These are phyloP conservation scores for Besnoitia besnoiti DNA, from an alignment of 169 alveolate species.

Conservation along the genomic window DNA sequence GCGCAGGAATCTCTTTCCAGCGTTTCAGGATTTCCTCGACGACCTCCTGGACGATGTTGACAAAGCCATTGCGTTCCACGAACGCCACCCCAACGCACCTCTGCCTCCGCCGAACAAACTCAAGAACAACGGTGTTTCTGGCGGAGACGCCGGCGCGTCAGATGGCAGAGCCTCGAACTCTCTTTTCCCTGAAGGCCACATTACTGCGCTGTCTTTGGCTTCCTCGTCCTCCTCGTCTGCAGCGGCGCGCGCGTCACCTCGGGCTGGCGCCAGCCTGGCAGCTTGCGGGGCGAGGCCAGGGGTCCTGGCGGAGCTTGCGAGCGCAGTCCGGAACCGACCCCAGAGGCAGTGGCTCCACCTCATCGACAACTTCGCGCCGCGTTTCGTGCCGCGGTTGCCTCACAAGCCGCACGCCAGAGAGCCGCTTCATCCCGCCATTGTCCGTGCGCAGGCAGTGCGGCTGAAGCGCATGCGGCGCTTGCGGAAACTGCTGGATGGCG, in stretches of 20 bases:
- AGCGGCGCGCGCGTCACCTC: not conserved
- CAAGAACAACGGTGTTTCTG: not conserved
- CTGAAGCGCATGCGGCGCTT: constrained; percentile 66
- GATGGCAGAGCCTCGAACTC: not conserved
- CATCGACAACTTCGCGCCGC: constrained; percentile 80
- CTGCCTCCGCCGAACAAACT: not conserved
- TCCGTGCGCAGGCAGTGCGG: constrained; percentile 70
- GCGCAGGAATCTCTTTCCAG: constrained; percentile 16
- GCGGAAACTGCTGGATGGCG: constrained; percentile 52
- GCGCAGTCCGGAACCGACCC: constrained; percentile 54
- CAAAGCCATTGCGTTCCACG: constrained; percentile 34
- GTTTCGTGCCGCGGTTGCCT: constrained; percentile 81
- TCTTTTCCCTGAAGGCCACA: constrained; percentile 2
- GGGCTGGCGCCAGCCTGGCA: not conserved
- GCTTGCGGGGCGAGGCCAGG: not conserved
- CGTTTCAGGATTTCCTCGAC: constrained; percentile 46
- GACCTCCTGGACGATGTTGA: constrained; percentile 65
- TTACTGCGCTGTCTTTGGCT: not conserved
- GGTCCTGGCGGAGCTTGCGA: not conserved
- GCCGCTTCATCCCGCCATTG: constrained; percentile 71
- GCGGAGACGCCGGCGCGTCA: not conserved
- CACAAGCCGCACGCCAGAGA: constrained; percentile 76
- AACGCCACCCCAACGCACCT: constrained; percentile 24
- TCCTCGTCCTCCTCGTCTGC: not conserved
- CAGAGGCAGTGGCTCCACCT: constrained; percentile 76